Percentiles rank a stretch among this genome's conserved stretches.
phyloP scores from a whole-genome alignment of 805 yeast genomes.

The Yarrowia deformans region DNA sequence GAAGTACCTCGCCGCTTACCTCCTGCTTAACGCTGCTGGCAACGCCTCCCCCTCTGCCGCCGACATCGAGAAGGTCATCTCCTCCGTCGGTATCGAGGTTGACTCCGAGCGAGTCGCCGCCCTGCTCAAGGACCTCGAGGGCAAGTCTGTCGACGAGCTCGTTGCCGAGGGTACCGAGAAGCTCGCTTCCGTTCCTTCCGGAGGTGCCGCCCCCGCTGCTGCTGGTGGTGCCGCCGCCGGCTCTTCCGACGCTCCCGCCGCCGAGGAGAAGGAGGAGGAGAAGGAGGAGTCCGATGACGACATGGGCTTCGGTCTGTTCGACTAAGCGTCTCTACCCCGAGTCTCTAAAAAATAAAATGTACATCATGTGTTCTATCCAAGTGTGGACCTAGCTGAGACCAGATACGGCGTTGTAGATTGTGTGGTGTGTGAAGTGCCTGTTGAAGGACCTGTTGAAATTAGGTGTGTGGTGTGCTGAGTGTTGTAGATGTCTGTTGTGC shows the following conservation, averaged over 20 bases:
- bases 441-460: no score
- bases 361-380: conserved; percentile 1
- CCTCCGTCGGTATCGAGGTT: conserved; percentile 95
- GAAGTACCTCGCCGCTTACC: conserved; percentile 99
- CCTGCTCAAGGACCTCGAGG: conserved; percentile 86
- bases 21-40: conserved; percentile 97
- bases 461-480: no score
- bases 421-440: no score
- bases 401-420: no score
- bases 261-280: conserved; percentile 72
- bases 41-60: conserved; percentile 91
- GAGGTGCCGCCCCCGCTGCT: conserved; percentile 93
- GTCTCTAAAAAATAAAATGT: conserved; percentile 31
- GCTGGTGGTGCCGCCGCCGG: conserved; percentile 74
- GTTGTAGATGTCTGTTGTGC: no score
- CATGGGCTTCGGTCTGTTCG: conserved; percentile 87
- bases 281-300: conserved; percentile 58
- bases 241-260: conserved; percentile 75
- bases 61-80: conserved; percentile 86
- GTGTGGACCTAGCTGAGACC: no score
- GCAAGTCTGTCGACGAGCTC: conserved; percentile 88
- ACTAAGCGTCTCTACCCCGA: conserved; percentile 61
- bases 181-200: conserved; percentile 97
- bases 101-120: conserved; percentile 85
- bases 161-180: conserved; percentile 94